These are phyloP conservation scores for Steccherinum ochraceum DNA, from an alignment of 768 basidiomycete genomes.

Conservation along the genomic window DNA sequence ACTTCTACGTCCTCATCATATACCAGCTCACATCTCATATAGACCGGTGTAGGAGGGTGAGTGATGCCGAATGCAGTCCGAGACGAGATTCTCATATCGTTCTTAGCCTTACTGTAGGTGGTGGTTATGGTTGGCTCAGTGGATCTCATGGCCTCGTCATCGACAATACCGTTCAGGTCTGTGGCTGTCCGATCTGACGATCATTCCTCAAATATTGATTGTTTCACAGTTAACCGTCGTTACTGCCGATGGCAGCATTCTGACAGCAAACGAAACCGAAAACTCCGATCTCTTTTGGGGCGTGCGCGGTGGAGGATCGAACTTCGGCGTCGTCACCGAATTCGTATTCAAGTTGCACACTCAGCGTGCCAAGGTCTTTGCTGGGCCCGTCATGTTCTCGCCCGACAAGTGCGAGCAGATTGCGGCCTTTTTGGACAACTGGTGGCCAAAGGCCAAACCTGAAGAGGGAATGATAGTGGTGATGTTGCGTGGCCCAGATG, in stretches of 20 bases:
- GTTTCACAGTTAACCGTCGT: conserved; percentile 31
- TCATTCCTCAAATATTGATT: conserved; percentile 10
- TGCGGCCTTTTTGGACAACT: conserved; percentile 23
- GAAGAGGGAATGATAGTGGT: conserved; percentile 31
- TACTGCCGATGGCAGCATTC: conserved; percentile 33
- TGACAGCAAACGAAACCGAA: conserved; percentile 18
- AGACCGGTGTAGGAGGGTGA: conserved; percentile 45
- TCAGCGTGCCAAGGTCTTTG: conserved; percentile 38
- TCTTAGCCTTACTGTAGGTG: conserved; percentile 38
- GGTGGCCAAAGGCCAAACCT: conserved; percentile 25
- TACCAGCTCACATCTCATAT: neutral
- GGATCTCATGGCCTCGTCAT: conserved; percentile 31
- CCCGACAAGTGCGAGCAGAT: conserved; percentile 13
- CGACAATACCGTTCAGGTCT: conserved; percentile 34
- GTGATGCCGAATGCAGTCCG: conserved; percentile 8
- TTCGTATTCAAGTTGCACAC: conserved; percentile 38
- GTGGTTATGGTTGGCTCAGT: conserved; percentile 47
- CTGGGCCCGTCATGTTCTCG: conserved; percentile 33
- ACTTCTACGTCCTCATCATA: neutral
- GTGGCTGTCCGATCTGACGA: neutral
- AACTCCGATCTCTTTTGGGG: conserved; percentile 40
- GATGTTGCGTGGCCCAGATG: conserved; percentile 30
- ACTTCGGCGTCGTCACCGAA: conserved; percentile 46
- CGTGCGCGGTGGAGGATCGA: conserved; percentile 42
- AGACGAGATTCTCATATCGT: neutral